A percentile compares a stretch with the other conserved stretches of the same genome.
phyloP scores from a whole-genome alignment of 176 grass and related monocot genomes.

The Melocanna baccifera region DNA sequence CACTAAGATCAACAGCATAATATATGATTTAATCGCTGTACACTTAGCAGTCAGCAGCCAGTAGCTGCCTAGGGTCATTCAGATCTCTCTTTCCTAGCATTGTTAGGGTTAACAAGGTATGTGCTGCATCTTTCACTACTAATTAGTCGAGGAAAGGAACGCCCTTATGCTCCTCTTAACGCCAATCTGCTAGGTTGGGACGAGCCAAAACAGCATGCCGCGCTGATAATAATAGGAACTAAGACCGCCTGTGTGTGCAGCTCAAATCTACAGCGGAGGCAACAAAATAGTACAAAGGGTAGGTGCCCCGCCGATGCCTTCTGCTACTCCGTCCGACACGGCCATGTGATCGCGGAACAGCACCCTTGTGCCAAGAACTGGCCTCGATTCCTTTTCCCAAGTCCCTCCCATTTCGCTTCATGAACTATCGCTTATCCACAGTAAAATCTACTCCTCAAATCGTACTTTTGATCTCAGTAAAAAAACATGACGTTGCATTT shows the following conservation, averaged over 20 bases:
- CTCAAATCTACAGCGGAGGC: constrained; percentile 20
- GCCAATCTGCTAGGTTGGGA: not conserved
- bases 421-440: not conserved
- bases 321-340: constrained; percentile 42
- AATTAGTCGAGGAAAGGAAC: not conserved
- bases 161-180: not conserved
- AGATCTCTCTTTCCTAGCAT: constrained; percentile 30
- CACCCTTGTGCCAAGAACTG: constrained; percentile 37
- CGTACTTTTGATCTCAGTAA: not conserved
- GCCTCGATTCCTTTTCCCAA: constrained; percentile 40
- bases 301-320: constrained; percentile 33
- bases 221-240: no score
- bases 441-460: not conserved
- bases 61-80: constrained; percentile 19
- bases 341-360: constrained; percentile 45
- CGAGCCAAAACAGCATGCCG: not conserved
- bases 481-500: not conserved
- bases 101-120: constrained; percentile 23
- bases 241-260: constrained; percentile 8
- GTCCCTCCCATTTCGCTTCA: not conserved
- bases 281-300: constrained; percentile 62
- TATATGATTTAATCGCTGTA: not conserved
- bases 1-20: not conserved
- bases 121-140: not conserved
- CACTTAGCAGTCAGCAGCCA: not conserved